These are phyloP conservation scores for Zostera marina DNA, from an alignment of 116 monocot species.

Conservation along the genomic window DNA sequence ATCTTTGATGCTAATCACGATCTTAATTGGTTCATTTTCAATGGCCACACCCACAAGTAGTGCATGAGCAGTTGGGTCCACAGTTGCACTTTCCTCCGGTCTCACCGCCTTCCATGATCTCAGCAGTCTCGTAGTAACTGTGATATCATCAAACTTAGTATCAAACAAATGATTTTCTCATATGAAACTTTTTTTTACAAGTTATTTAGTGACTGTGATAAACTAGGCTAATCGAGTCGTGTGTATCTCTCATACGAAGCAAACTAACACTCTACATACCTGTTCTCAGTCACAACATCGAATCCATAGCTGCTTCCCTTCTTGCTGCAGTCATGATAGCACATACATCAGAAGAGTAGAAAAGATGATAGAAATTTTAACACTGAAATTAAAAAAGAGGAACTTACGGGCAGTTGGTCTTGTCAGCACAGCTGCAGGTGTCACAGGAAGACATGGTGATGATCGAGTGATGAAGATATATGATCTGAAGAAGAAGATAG, in stretches of 20 bases:
- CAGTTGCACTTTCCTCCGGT: constrained; percentile 27
- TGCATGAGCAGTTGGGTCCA: constrained; percentile 27
- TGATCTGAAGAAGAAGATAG: no score
- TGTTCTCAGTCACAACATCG: constrained; percentile 20
- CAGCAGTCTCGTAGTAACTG: constrained; percentile 13
- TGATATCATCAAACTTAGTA: neutral
- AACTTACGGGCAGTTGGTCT: constrained; percentile 78
- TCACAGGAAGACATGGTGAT: constrained; percentile 46
- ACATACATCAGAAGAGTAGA: neutral
- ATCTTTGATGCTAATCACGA: no score
- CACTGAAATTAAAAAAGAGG: neutral
- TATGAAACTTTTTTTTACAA: no score
- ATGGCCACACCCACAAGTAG: constrained; percentile 28
- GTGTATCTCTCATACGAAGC: neutral
- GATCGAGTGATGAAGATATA: neutral
- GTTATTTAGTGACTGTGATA: no score
- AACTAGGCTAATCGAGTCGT: neutral
- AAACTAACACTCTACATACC: constrained; percentile 6
- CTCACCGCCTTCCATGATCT: constrained; percentile 11
- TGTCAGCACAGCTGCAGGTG: constrained; percentile 87
- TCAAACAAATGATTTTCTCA: neutral
- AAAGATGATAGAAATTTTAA: neutral
- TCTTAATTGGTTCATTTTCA: neutral
- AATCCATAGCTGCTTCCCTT: constrained; percentile 22
- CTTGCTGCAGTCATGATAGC: constrained; percentile 11